A percentile compares a stretch with the other conserved stretches of the same genome.
phyloP scores from a whole-genome alignment of 2,329 filamentous ascomycete genomes.

The Cytospora piceicola region DNA sequence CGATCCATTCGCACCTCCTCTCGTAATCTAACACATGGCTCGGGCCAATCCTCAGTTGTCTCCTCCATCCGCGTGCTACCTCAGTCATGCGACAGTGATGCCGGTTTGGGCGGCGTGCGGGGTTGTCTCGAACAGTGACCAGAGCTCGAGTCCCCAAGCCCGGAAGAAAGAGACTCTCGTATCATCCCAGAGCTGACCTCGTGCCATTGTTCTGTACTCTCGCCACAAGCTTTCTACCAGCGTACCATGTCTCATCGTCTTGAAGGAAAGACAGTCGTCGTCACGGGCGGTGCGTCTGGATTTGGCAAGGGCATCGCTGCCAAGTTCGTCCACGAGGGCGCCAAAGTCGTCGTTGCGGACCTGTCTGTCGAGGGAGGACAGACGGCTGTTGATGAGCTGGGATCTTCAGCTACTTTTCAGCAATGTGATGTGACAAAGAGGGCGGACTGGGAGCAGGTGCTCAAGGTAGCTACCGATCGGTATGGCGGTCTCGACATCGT shows the following conservation, averaged over 20 bases:
- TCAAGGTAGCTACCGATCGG: slow-evolving; percentile 49
- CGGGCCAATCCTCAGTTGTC: neutral
- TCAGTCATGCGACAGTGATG: neutral
- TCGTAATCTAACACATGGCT: neutral
- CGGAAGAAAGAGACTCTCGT: neutral
- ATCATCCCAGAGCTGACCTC: neutral
- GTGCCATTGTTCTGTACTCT: neutral
- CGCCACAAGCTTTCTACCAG: neutral
- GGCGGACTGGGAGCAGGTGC: slow-evolving; percentile 56
- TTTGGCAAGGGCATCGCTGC: slow-evolving; percentile 60
- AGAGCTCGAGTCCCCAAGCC: neutral
- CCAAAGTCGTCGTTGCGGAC: neutral
- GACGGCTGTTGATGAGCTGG: slow-evolving; percentile 48
- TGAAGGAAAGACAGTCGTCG: slow-evolving; percentile 58
- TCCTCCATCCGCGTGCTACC: neutral
- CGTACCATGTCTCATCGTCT: slow-evolving; percentile 42
- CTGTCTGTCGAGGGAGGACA: slow-evolving; percentile 40
- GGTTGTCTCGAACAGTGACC: neutral
- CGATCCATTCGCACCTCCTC: neutral
- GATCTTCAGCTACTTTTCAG: slow-evolving; percentile 44
- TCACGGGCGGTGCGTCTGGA: slow-evolving; percentile 59
- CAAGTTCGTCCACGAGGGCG: slow-evolving; percentile 32
- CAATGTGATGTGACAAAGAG: slow-evolving; percentile 55
- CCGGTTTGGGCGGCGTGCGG: neutral
- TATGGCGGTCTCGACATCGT: slow-evolving; percentile 61